Percentiles rank a stretch among this genome's conserved stretches.
Evolutionary conservation across 2,329 filamentous ascomycete genomes (phyloP).

Genomic region (Didymella lethalis): DNA sequence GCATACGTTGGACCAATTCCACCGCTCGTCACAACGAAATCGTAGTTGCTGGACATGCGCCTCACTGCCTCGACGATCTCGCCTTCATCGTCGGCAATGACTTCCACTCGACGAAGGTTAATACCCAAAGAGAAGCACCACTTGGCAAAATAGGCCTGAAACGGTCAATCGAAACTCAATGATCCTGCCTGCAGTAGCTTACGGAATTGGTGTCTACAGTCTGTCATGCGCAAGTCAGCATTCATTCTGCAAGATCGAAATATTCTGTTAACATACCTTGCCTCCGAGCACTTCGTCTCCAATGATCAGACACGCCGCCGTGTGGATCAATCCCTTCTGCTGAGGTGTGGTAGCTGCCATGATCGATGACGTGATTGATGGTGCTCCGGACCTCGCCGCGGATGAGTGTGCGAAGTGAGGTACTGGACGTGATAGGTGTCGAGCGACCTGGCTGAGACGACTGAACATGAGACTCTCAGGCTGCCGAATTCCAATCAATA

Average conservation of each 20-base stretch:
- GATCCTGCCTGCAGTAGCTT: constrained; percentile 18
- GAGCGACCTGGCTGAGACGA: constrained; percentile 74
- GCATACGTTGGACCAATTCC: constrained; percentile 93
- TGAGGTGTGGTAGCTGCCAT: constrained; percentile 59
- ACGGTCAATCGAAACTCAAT: constrained; percentile 2
- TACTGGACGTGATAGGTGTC: constrained; percentile 72
- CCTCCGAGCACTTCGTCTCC: constrained; percentile 96
- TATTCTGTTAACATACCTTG: constrained; percentile 68
- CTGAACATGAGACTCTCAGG: constrained; percentile 68
- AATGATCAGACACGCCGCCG: constrained; percentile 91
- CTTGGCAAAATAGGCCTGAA: constrained; percentile 65
- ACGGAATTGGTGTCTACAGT: constrained; percentile 71
- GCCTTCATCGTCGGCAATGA: constrained; percentile 88
- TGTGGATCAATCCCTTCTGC: constrained; percentile 76
- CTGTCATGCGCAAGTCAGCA: constrained; percentile 50
- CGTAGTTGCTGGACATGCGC: constrained; percentile 88
- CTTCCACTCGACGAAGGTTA: constrained; percentile 83
- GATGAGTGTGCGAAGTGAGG: constrained; percentile 64
- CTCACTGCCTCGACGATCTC: constrained; percentile 89
- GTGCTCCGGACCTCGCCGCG: constrained; percentile 40
- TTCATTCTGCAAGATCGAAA: background rate
- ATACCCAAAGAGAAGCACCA: constrained; percentile 72
- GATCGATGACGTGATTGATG: constrained; percentile 51
- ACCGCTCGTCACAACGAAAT: constrained; percentile 94
- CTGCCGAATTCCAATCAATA: background rate